These are phyloP conservation scores for Lactarius indigo DNA, from an alignment of 768 basidiomycete species.

Conservation along the genomic window DNA sequence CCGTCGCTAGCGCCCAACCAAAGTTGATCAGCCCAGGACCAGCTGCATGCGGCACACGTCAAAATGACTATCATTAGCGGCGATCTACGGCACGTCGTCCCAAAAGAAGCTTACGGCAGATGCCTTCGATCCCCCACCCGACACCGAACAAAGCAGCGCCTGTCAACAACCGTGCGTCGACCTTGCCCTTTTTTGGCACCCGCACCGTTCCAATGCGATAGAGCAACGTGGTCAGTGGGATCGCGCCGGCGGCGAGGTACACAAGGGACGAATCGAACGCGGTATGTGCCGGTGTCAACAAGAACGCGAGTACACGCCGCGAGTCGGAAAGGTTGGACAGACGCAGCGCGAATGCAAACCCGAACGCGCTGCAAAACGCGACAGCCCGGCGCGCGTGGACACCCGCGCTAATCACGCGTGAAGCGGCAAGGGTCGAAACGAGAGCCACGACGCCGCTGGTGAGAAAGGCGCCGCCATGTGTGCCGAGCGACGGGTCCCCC, in stretches of 20 bases:
- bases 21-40: constrained; percentile 62
- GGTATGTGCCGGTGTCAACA: constrained; percentile 45
- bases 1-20: constrained; percentile 44
- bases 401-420: constrained; percentile 5
- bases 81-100: background rate
- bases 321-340: constrained; percentile 53
- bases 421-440: constrained; percentile 12
- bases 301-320: constrained; percentile 48
- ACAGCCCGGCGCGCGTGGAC: constrained; percentile 27
- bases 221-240: constrained; percentile 44
- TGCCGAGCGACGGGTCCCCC: constrained; percentile 28
- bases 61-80: constrained; percentile 5
- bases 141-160: constrained; percentile 58
- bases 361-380: constrained; percentile 41
- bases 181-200: constrained; percentile 37
- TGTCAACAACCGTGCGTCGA: constrained; percentile 45
- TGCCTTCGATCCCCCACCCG: constrained; percentile 58
- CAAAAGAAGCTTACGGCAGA: constrained; percentile 51
- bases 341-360: constrained; percentile 52
- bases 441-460: constrained; percentile 29
- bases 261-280: constrained; percentile 57
- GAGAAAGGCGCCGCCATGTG: constrained; percentile 29
- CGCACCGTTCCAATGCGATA: constrained; percentile 42
- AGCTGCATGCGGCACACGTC: constrained; percentile 36
- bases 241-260: constrained; percentile 49